A percentile compares a stretch with the other conserved stretches of the same genome.
phyloP scores from a whole-genome alignment of 169 alveolate genomes.

The Eimeria brunetti region DNA sequence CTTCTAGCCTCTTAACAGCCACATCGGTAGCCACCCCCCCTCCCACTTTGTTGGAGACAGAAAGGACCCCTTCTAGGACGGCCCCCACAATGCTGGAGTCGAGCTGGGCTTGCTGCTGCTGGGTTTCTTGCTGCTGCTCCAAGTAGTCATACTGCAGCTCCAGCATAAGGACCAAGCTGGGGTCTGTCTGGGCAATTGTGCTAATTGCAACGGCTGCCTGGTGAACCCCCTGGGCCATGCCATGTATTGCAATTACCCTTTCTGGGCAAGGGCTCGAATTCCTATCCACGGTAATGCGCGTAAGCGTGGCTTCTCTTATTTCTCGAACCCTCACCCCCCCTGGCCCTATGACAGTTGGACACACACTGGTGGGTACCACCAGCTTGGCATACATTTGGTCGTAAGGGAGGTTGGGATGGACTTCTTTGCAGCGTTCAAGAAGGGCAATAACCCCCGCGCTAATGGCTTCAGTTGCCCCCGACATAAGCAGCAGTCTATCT shows the following conservation, averaged over 20 bases:
- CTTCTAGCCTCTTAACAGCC: constrained; percentile 56
- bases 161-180: constrained; percentile 46
- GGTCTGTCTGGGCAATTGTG: constrained; percentile 63
- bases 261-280: constrained; percentile 38
- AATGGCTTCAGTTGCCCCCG: constrained; percentile 65
- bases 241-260: constrained; percentile 40
- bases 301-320: constrained; percentile 57
- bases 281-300: constrained; percentile 62
- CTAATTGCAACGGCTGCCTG: constrained; percentile 69
- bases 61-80: constrained; percentile 63
- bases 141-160: constrained; percentile 61
- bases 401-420: constrained; percentile 72
- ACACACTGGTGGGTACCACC: constrained; percentile 47
- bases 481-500: constrained; percentile 54
- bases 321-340: constrained; percentile 61
- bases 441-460: constrained; percentile 58
- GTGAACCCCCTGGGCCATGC: constrained; percentile 78
- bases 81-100: constrained; percentile 64
- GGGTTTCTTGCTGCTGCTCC: constrained; percentile 52
- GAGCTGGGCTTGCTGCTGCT: constrained; percentile 48
- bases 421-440: constrained; percentile 71
- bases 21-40: constrained; percentile 51
- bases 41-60: constrained; percentile 73
- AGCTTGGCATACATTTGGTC: constrained; percentile 77
- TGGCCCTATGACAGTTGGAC: constrained; percentile 63